phyloP scores from a whole-genome alignment of 208 protist genomes.

The Trypanosoma rangeli region DNA sequence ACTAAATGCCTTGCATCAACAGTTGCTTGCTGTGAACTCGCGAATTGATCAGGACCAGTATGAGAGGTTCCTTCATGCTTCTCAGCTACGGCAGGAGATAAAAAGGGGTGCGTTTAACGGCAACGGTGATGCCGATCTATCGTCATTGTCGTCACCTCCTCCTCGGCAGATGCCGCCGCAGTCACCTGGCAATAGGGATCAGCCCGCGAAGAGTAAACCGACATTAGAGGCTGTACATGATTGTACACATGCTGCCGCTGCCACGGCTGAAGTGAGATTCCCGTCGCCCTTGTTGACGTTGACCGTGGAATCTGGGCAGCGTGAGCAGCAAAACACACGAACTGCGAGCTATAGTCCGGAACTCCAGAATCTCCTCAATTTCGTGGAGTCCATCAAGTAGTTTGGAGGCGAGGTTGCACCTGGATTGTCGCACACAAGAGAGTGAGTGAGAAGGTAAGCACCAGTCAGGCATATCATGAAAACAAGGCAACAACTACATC shows the following conservation, averaged over 20 bases:
- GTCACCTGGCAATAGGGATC: not conserved
- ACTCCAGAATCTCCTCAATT: conserved; percentile 20
- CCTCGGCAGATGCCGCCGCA: not conserved
- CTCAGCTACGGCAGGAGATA: not conserved
- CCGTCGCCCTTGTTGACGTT: not conserved
- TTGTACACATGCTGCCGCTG: not conserved
- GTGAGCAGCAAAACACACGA: not conserved
- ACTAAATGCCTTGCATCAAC: conserved; percentile 26
- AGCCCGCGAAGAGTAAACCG: not conserved
- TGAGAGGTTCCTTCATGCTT: conserved; percentile 15
- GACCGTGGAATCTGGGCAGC: not conserved
- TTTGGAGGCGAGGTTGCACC: not conserved
- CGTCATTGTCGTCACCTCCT: not conserved
- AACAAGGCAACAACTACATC: not conserved
- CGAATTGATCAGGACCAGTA: conserved; percentile 23
- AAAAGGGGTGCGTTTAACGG: not conserved
- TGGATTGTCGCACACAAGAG: not conserved
- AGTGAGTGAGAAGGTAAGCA: not conserved
- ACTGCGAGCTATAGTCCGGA: conserved; percentile 21
- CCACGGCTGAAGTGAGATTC: not conserved
- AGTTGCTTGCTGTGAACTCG: conserved; percentile 25
- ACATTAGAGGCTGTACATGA: not conserved
- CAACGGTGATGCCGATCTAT: not conserved
- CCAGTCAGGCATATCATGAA: not conserved
- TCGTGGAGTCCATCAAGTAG: conserved; percentile 28